These are phyloP conservation scores for Xerocomellus dryophilus DNA, from an alignment of 768 basidiomycete species.

Conservation along the genomic window DNA sequence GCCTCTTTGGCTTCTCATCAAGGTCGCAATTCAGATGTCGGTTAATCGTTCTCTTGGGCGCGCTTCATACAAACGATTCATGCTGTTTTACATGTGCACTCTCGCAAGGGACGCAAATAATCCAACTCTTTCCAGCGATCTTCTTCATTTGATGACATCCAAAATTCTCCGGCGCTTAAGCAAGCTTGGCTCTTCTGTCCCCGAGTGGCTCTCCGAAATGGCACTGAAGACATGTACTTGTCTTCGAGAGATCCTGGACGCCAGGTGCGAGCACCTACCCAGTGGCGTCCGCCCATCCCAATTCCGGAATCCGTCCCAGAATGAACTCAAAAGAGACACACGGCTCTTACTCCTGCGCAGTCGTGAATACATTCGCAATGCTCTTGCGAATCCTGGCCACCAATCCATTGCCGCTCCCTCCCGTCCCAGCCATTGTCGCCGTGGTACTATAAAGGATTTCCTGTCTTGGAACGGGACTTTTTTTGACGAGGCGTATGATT, in stretches of 20 bases:
- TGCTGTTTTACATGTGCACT: too few relatives aligned
- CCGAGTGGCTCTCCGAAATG: constrained; percentile 35
- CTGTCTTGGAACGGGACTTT: constrained; percentile 8
- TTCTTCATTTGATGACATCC: constrained; percentile 23
- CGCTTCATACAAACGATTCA: too few relatives aligned
- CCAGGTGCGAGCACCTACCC: constrained; percentile 33
- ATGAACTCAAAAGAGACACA: constrained; percentile 4
- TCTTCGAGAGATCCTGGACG: constrained; percentile 22
- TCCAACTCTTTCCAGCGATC: constrained; percentile 14
- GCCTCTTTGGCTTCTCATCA: too few relatives aligned
- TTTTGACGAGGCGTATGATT: background rate
- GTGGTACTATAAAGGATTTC: constrained; percentile 12
- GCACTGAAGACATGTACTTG: constrained; percentile 33
- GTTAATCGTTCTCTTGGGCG: too few relatives aligned
- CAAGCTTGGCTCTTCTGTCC: constrained; percentile 5
- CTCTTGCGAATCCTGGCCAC: background rate
- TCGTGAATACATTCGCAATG: too few relatives aligned
- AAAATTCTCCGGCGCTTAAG: constrained; percentile 21
- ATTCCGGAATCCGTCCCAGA: constrained; percentile 15
- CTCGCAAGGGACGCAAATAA: too few relatives aligned
- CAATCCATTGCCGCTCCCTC: background rate
- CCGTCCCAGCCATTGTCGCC: background rate
- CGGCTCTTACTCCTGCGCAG: too few relatives aligned
- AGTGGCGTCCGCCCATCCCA: constrained; percentile 18
- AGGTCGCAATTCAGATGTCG: too few relatives aligned